Percentiles rank a stretch among this genome's conserved stretches.
phyloP scores from a whole-genome alignment of 2,329 filamentous ascomycete genomes.

The Aspergillus ochraceus region DNA sequence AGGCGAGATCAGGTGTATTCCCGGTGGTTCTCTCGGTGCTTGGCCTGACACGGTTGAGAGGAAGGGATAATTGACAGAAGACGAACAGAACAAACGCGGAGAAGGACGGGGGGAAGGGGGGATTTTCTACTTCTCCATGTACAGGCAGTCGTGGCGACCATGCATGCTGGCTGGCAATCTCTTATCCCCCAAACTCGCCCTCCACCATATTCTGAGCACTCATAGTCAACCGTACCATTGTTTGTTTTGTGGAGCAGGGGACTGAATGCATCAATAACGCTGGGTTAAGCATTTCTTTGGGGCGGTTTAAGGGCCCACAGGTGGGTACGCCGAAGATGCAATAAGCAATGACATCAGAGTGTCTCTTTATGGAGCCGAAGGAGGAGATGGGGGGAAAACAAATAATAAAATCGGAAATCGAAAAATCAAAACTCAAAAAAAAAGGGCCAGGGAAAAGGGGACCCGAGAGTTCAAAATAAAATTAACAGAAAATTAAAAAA shows the following conservation, averaged over 20 bases:
- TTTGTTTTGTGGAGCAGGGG: slow-evolving; percentile 20
- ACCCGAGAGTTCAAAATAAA: not conserved
- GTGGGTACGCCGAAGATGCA: slow-evolving; percentile 9
- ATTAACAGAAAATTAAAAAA: not conserved
- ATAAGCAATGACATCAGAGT: slow-evolving; percentile 16
- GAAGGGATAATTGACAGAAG: slow-evolving; percentile 6
- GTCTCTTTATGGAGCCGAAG: slow-evolving; percentile 2
- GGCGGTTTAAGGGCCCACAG: slow-evolving; percentile 19
- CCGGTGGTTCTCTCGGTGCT: not conserved
- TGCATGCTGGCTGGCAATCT: slow-evolving; percentile 13
- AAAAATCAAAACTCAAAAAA: slow-evolving; percentile 1
- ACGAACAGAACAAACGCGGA: slow-evolving; percentile 12
- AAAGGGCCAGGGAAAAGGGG: not conserved
- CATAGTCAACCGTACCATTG: slow-evolving; percentile 19
- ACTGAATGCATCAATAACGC: slow-evolving; percentile 33
- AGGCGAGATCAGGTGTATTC: not conserved
- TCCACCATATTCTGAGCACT: slow-evolving; percentile 15
- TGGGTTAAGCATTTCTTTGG: slow-evolving; percentile 32
- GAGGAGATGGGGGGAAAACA: not conserved
- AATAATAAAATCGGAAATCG: not conserved
- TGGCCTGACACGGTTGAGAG: not conserved
- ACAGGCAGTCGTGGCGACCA: slow-evolving; percentile 23
- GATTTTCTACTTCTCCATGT: slow-evolving; percentile 29
- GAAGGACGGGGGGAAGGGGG: slow-evolving; percentile 21
- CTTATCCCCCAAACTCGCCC: slow-evolving; percentile 14